A percentile compares a stretch with the other conserved stretches of the same genome.
Evolutionary conservation across 495 filamentous ascomycete genomes (phyloP).

Genomic region (Neurospora sp.): DNA sequence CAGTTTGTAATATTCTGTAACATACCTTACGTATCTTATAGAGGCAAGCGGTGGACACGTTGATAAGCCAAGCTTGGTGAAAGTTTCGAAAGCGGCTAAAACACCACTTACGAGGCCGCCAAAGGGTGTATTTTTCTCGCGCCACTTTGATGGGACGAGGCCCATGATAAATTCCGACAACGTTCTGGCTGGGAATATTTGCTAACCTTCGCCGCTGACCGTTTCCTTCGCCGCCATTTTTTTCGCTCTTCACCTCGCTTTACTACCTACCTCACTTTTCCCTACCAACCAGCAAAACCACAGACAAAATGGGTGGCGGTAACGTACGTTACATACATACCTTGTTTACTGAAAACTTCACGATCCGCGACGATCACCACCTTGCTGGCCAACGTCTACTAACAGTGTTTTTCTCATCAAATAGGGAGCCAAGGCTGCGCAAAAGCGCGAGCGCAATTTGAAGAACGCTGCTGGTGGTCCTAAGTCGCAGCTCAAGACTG

Average conservation of each 20-base stretch:
- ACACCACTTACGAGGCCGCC: neutral
- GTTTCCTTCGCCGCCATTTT: neutral
- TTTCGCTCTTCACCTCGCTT: neutral
- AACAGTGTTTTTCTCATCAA: neutral
- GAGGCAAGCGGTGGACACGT: neutral
- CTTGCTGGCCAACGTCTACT: neutral
- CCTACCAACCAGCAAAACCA: neutral
- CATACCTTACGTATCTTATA: neutral
- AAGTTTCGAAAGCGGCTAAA: neutral
- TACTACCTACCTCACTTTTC: neutral
- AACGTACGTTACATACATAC: conserved; percentile 32
- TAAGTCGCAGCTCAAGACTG: conserved; percentile 45
- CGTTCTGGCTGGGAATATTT: neutral
- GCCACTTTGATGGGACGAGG: neutral
- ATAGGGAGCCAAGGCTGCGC: conserved; percentile 47
- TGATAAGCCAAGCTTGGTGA: neutral
- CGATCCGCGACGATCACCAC: neutral
- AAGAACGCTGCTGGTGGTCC: conserved; percentile 40
- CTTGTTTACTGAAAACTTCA: neutral
- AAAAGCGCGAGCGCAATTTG: conserved; percentile 46
- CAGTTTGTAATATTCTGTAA: neutral
- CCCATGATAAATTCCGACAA: neutral
- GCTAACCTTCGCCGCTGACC: neutral
- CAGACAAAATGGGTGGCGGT: conserved; percentile 35
- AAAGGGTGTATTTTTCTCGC: neutral